Conservation (phyloP, 1,284 basidiomycete species). For the Sanghuangporus baumii region DNA sequence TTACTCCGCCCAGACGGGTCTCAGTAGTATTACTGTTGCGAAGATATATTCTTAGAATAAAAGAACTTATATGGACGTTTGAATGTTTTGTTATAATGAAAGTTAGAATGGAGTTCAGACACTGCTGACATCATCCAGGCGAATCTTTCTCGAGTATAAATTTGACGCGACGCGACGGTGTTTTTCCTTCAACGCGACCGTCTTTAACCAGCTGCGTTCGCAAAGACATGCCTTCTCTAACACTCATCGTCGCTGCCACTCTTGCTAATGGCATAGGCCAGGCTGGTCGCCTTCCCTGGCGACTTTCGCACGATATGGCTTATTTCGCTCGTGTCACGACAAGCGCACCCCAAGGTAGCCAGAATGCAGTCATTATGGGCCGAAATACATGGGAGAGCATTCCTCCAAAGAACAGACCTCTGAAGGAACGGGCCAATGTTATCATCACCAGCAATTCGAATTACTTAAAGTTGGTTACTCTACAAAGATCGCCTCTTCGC, state of each 20-base stretch:
- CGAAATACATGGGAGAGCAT: constrained; percentile 98
- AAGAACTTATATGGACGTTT: no score
- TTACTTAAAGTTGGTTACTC: constrained; percentile 59
- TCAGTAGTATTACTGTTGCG: no score
- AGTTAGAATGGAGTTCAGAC: no score
- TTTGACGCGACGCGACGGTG: not conserved
- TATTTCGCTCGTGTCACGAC: constrained; percentile 86
- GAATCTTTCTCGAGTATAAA: not conserved
- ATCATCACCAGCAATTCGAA: constrained; percentile 67
- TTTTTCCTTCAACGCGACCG: not conserved
- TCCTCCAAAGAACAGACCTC: constrained; percentile 81
- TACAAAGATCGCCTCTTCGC: not conserved
- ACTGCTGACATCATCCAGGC: no score
- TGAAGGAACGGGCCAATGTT: constrained; percentile 75
- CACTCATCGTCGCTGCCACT: constrained; percentile 92
- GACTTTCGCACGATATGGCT: constrained; percentile 84
- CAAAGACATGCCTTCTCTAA: constrained; percentile 36
- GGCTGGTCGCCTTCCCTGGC: constrained; percentile 81
- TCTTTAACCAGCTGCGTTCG: no score
- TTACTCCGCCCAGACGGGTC: no score
- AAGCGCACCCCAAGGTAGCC: constrained; percentile 44
- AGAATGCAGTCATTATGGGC: constrained; percentile 93
- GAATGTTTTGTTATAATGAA: no score
- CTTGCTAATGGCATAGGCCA: constrained; percentile 84
- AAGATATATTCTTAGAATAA: no score